phyloP scores from a whole-genome alignment of 1,284 basidiomycete genomes.

The Apiotrichum sp. region DNA sequence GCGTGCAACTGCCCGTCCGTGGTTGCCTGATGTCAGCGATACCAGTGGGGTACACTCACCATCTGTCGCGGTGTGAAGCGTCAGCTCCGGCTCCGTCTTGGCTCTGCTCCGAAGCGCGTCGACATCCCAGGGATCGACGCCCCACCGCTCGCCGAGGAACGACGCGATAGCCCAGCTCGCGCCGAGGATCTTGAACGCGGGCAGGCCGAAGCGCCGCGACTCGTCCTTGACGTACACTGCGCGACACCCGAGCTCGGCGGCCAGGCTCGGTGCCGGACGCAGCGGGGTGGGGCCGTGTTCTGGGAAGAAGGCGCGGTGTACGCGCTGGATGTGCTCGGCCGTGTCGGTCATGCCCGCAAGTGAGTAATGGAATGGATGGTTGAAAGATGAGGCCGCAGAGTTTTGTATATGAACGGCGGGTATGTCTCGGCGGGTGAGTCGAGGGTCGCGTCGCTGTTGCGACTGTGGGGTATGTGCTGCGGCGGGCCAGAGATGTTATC shows the following conservation, averaged over 20 bases:
- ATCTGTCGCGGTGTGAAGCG: conserved; percentile 14
- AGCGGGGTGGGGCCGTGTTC: conserved; percentile 11
- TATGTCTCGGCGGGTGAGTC: too few species aligned
- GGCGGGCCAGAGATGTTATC: too few species aligned
- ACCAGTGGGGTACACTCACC: neutral
- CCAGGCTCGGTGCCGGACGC: conserved; percentile 4
- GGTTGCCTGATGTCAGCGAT: conserved; percentile 11
- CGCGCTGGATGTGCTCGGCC: conserved; percentile 1
- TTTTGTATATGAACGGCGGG: too few species aligned
- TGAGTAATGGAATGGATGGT: too few species aligned
- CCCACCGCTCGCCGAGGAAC: conserved; percentile 9
- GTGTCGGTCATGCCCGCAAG: neutral
- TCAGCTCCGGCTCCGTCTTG: neutral
- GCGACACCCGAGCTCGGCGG: conserved; percentile 9
- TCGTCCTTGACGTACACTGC: conserved; percentile 19
- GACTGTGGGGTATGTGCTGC: too few species aligned
- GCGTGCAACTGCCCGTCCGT: conserved; percentile 15
- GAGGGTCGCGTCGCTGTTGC: too few species aligned
- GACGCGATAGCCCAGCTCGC: conserved; percentile 15
- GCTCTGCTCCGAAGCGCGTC: conserved; percentile 1
- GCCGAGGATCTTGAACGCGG: conserved; percentile 19
- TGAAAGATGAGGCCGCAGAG: too few species aligned
- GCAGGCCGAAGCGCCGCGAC: conserved; percentile 13
- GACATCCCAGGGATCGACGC: conserved; percentile 12
- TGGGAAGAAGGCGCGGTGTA: conserved; percentile 16